phyloP scores from a whole-genome alignment of 2,329 filamentous ascomycete genomes.

The Coniochaeta hoffmannii region DNA sequence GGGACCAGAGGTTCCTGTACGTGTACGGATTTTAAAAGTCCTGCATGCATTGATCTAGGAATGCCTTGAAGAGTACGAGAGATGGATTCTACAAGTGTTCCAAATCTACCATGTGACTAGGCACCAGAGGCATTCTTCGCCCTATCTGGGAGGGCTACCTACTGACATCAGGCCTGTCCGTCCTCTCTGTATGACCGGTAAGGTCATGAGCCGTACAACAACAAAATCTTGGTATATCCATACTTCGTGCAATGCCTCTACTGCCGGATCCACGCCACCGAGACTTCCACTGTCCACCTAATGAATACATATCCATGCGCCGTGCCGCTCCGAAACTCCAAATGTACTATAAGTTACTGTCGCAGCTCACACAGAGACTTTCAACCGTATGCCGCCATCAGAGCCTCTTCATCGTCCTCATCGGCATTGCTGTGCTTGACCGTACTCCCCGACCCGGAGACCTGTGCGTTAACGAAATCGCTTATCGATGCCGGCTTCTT shows the following conservation, averaged over 20 bases:
- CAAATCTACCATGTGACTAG: too few species aligned
- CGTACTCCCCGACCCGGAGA: slow-evolving; percentile 4
- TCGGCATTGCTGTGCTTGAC: slow-evolving; percentile 13
- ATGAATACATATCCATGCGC: not conserved
- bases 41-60: too few species aligned
- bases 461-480: slow-evolving; percentile 31
- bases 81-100: too few species aligned
- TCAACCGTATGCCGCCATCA: not conserved
- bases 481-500: slow-evolving; percentile 27
- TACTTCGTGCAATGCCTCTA: not conserved
- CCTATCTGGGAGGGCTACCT: too few species aligned
- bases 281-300: not conserved
- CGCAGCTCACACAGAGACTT: not conserved
- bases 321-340: not conserved
- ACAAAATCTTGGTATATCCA: not conserved
- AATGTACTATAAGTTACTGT: not conserved
- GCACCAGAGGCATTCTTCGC: too few species aligned
- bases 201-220: too few species aligned
- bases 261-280: not conserved
- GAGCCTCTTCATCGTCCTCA: not conserved
- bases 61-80: too few species aligned
- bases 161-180: too few species aligned
- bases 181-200: too few species aligned
- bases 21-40: too few species aligned
- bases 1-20: too few species aligned